Conservation (phyloP, 1,139 yeast species). For the Ogataea hybrid region DNA sequence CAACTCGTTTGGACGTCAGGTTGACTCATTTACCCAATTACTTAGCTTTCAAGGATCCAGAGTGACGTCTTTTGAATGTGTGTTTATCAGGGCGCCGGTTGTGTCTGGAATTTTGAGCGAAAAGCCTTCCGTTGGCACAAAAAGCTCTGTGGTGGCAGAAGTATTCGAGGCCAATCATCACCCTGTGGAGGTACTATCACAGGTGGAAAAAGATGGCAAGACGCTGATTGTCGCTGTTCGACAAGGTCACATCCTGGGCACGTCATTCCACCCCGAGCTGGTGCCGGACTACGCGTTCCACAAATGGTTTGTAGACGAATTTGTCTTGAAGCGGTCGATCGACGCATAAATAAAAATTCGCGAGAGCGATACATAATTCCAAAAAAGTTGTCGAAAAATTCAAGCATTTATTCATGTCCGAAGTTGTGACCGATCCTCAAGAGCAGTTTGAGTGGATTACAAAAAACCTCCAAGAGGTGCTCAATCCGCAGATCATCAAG, state of each 20-base stretch:
- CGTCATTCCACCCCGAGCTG: conserved; percentile 82
- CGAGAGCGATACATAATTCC: neutral
- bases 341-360: conserved; percentile 1
- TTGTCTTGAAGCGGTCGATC: conserved; percentile 34
- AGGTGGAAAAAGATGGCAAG: conserved; percentile 32
- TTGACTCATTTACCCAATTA: conserved; percentile 57
- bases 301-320: conserved; percentile 65
- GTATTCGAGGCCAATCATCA: conserved; percentile 10
- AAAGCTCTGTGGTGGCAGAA: conserved; percentile 13
- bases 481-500: conserved; percentile 85
- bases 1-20: conserved; percentile 79
- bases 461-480: conserved; percentile 85
- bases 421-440: conserved; percentile 37
- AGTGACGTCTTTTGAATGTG: conserved; percentile 47
- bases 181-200: conserved; percentile 44
- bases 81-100: conserved; percentile 80
- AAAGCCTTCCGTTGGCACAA: no score
- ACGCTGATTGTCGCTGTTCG: conserved; percentile 67
- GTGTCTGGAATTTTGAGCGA: conserved; percentile 37
- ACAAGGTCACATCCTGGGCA: conserved; percentile 67
- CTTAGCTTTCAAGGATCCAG: conserved; percentile 47
- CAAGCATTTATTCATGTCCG: conserved; percentile 10
- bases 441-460: conserved; percentile 79
- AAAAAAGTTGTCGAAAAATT: conserved; percentile 1
- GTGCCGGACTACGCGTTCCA: conserved; percentile 57